Percentiles rank a stretch among this genome's conserved stretches.
Evolutionary conservation across 352 stramenopile genomes (phyloP).

Genomic region (Hyaloperonospora brassicae): DNA sequence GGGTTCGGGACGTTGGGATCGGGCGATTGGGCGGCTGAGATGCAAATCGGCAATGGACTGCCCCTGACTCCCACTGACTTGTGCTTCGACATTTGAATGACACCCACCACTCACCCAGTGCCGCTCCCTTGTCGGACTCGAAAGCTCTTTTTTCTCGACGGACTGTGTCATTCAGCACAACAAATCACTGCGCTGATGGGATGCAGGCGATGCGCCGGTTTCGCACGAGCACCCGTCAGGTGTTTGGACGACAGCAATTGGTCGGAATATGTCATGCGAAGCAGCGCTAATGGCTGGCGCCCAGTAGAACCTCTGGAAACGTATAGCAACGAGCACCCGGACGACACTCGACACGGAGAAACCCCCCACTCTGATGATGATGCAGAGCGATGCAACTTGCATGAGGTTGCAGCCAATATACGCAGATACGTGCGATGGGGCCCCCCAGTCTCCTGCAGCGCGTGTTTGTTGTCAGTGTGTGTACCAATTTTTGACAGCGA

Average conservation of each 20-base stretch:
- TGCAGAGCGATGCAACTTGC: too few relatives aligned
- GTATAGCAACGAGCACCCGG: too few relatives aligned
- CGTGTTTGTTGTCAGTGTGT: too few relatives aligned
- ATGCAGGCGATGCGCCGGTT: neutral
- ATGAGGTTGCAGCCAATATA: too few relatives aligned
- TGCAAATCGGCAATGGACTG: constrained; percentile 16
- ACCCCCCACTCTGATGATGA: too few relatives aligned
- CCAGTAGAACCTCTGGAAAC: too few relatives aligned
- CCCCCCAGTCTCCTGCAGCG: too few relatives aligned
- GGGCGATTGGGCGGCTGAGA: constrained; percentile 35
- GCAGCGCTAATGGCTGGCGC: too few relatives aligned
- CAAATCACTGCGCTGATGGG: too few relatives aligned
- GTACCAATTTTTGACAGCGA: too few relatives aligned
- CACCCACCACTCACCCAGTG: neutral
- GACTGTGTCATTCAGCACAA: neutral
- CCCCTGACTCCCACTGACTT: constrained; percentile 1
- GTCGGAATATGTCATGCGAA: neutral
- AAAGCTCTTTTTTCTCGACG: neutral
- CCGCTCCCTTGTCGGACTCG: neutral
- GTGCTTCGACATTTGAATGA: constrained; percentile 21
- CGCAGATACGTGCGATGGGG: too few relatives aligned
- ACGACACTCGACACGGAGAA: too few relatives aligned
- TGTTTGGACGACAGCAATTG: neutral
- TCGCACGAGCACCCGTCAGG: neutral
- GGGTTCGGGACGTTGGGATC: constrained; percentile 27